These are phyloP conservation scores for Psilocybe sp. DNA, from an alignment of 768 basidiomycete species.

Conservation along the genomic window DNA sequence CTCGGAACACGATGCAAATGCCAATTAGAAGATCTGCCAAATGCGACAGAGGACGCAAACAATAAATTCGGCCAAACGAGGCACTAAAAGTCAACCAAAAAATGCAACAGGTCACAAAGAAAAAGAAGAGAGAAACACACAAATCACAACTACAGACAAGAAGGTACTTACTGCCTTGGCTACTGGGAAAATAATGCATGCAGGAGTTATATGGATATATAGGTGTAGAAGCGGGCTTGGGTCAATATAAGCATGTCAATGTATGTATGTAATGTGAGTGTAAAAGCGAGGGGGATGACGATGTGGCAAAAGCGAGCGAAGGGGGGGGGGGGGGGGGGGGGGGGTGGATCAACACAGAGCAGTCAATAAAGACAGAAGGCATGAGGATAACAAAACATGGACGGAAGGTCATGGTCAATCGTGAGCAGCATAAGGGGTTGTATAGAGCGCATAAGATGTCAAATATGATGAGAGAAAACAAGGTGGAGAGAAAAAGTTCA, in stretches of 20 bases:
- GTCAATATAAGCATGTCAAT: neutral
- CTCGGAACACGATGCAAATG: neutral
- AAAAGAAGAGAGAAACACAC: constrained; percentile 5
- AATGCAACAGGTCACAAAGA: constrained; percentile 8
- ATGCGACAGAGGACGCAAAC: constrained; percentile 8
- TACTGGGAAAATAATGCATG: neutral
- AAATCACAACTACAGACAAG: constrained; percentile 3
- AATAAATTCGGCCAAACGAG: constrained; percentile 6
- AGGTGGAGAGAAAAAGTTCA: constrained; percentile 15
- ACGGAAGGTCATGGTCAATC: constrained; percentile 16
- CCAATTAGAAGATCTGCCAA: constrained; percentile 2
- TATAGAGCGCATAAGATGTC: constrained; percentile 21
- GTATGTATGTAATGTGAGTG: constrained; percentile 15
- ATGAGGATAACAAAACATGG: constrained; percentile 13
- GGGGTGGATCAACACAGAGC: constrained; percentile 19
- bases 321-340: constrained; percentile 20
- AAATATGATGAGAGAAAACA: constrained; percentile 20
- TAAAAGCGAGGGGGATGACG: constrained; percentile 15
- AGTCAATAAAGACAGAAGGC: constrained; percentile 12
- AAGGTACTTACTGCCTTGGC: constrained; percentile 11
- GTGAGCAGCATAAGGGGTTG: constrained; percentile 16
- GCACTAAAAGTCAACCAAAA: constrained; percentile 1
- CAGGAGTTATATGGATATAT: neutral
- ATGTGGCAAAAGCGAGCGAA: constrained; percentile 22
- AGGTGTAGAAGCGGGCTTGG: neutral